Base-by-base conservation (phyloP, 208 protist genomes). In the Trypanosoma boissoni region DNA sequence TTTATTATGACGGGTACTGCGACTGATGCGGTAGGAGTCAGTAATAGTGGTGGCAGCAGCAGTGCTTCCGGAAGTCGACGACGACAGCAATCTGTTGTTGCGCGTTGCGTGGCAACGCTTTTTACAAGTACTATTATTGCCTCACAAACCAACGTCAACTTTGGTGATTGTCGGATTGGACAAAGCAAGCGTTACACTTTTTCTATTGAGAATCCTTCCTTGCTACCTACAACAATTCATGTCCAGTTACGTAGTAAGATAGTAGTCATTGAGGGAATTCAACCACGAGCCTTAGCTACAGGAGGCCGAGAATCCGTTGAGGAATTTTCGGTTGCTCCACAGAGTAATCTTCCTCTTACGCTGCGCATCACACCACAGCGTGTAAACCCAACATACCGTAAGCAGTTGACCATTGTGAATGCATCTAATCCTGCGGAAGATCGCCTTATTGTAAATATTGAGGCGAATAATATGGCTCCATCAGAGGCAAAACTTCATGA, bases 401-500 rank as follows among this genome's bases (percentile, higher is more conserved):
- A 94, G 52, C 80, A 94, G 58, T 57, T 94, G 12, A 92, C 75
- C 3, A 85, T 94, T 37, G 72, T 86, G 44, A 94, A 94, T 44
- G 65, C 68, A 0, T 88, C 72, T 0, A 90, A 90, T 54, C 77
- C 81, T 8, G 68, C 68, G 14, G 88, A 86, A 28, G 88, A 94
- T 32, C 56, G 70, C 7, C 72, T 88, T 31, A 86, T 94, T 48
- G 68, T 94, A 36, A 94, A 86, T 34, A 90, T 94, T 31, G 83
- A 94, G 54, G 75, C 88, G 8, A 94, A 94, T 74, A 94, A 94
- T 57, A 87, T 91, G 80, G 74, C 84, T 2, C 88, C 81, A 2
- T 56, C 80, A 1, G 88, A 94, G 43, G 74, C 84, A 9, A 91
- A 90, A 48, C 37, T 90, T 34, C 88, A 94, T 46, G 79, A 94